Evolutionary conservation across 495 filamentous ascomycete genomes (phyloP).

Genomic region (Aspergillus wentii): DNA sequence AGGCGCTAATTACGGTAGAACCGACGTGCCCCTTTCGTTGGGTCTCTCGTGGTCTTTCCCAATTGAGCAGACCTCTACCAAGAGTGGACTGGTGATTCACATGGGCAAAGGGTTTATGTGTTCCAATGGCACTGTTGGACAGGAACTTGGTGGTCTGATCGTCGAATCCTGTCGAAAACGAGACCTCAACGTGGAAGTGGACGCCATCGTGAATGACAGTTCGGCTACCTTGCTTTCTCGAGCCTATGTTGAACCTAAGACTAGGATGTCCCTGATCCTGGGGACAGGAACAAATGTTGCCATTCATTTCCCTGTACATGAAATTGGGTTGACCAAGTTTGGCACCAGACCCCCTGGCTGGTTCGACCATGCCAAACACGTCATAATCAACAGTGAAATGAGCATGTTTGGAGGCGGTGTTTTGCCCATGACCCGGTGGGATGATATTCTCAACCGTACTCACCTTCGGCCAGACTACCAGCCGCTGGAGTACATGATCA

Average conservation of each 20-base stretch:
- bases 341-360: slow-evolving; percentile 31
- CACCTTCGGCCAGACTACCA: slow-evolving; percentile 78
- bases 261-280: slow-evolving; percentile 72
- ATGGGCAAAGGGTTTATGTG: slow-evolving; percentile 69
- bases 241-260: slow-evolving; percentile 60
- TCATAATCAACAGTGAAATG: slow-evolving; percentile 86
- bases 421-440: slow-evolving; percentile 70
- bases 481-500: slow-evolving; percentile 86
- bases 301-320: slow-evolving; percentile 58
- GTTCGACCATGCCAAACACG: slow-evolving; percentile 50
- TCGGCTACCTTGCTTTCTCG: slow-evolving; percentile 77
- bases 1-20: slow-evolving; percentile 32
- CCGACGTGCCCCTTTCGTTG: slow-evolving; percentile 42
- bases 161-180: slow-evolving; percentile 50
- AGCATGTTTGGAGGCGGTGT: slow-evolving; percentile 73
- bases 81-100: slow-evolving; percentile 50
- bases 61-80: slow-evolving; percentile 57
- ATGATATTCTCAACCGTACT: slow-evolving; percentile 60
- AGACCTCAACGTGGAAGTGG: slow-evolving; percentile 46
- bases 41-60: slow-evolving; percentile 69
- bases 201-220: slow-evolving; percentile 81
- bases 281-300: slow-evolving; percentile 88
- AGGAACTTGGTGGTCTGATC: slow-evolving; percentile 56
- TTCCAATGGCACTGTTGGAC: slow-evolving; percentile 50
- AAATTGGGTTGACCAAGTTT: slow-evolving; percentile 61